phyloP scores from a whole-genome alignment of 768 basidiomycete species.

The Gautieria morchelliformis region DNA sequence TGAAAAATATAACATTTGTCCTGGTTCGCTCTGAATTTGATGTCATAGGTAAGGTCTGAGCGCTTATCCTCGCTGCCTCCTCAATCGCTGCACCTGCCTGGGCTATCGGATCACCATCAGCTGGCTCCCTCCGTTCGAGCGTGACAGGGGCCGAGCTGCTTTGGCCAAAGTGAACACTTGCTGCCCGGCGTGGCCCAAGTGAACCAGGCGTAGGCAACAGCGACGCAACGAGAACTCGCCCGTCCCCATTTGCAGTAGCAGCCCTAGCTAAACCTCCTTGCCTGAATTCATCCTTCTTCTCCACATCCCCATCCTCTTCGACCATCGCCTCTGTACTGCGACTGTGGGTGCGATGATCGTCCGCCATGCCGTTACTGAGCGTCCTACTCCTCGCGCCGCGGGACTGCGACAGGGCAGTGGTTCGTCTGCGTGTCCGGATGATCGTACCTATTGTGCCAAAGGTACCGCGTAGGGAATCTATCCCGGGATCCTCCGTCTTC shows the following conservation, averaged over 20 bases:
- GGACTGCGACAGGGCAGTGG: constrained; percentile 1
- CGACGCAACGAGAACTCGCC: background rate
- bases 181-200: background rate
- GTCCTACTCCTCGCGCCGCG: background rate
- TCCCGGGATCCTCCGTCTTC: constrained; percentile 34
- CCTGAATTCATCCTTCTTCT: background rate
- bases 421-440: constrained; percentile 10
- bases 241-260: background rate
- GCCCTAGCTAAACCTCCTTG: background rate
- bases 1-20: background rate
- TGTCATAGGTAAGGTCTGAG: background rate
- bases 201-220: background rate
- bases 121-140: background rate
- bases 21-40: background rate
- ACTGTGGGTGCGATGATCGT: background rate
- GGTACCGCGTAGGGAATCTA: constrained; percentile 29
- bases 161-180: background rate
- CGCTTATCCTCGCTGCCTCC: background rate
- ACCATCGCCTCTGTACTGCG: background rate
- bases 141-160: background rate
- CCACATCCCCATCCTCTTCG: background rate
- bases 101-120: background rate
- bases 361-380: background rate
- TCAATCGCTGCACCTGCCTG: background rate
- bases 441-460: constrained; percentile 12